A percentile compares a stretch with the other conserved stretches of the same genome.
These are phyloP conservation scores for Suillus lakei DNA, from an alignment of 768 basidiomycete species.

Conservation along the genomic window DNA sequence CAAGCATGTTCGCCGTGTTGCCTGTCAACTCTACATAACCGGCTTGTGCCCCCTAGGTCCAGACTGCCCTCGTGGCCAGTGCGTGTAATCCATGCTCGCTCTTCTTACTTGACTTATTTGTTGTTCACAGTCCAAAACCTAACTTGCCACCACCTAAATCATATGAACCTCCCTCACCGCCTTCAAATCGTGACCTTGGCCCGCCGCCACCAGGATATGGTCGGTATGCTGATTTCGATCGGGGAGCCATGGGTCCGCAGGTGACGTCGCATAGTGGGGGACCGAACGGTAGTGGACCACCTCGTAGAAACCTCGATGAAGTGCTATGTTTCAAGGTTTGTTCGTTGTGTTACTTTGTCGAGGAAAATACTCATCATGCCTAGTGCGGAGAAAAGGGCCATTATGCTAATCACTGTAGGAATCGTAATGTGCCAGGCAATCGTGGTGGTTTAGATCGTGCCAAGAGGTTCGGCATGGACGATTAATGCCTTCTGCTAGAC, in stretches of 20 bases:
- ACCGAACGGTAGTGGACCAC: slow-evolving; percentile 40
- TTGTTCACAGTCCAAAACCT: slow-evolving; percentile 71
- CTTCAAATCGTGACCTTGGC: slow-evolving; percentile 78
- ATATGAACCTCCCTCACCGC: slow-evolving; percentile 78
- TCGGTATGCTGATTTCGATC: slow-evolving; percentile 79
- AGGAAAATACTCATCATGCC: slow-evolving; percentile 12
- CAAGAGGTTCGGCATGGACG: slow-evolving; percentile 35
- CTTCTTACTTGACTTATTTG: slow-evolving; percentile 14
- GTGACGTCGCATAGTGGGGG: slow-evolving; percentile 26
- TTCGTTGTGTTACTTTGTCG: slow-evolving; percentile 13
- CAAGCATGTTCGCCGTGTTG: slow-evolving; percentile 90
- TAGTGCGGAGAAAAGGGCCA: slow-evolving; percentile 94
- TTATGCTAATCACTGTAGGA: slow-evolving; percentile 93
- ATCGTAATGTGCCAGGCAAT: slow-evolving; percentile 89
- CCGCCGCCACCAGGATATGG: slow-evolving; percentile 94
- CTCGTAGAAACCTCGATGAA: slow-evolving; percentile 78
- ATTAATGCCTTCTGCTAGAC: slow-evolving; percentile 19
- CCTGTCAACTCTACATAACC: slow-evolving; percentile 88
- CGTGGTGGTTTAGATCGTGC: slow-evolving; percentile 77
- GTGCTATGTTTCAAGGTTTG: slow-evolving; percentile 87
- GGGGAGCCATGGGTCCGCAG: slow-evolving; percentile 45
- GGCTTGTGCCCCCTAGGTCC: slow-evolving; percentile 93
- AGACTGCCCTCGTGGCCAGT: slow-evolving; percentile 91
- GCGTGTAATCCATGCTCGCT: slow-evolving; percentile 39
- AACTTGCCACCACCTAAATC: slow-evolving; percentile 68